A percentile compares a stretch with the other conserved stretches of the same genome.
Evolutionary conservation across 768 basidiomycete species (phyloP).

Genomic region (Leccinum subtestaceum): DNA sequence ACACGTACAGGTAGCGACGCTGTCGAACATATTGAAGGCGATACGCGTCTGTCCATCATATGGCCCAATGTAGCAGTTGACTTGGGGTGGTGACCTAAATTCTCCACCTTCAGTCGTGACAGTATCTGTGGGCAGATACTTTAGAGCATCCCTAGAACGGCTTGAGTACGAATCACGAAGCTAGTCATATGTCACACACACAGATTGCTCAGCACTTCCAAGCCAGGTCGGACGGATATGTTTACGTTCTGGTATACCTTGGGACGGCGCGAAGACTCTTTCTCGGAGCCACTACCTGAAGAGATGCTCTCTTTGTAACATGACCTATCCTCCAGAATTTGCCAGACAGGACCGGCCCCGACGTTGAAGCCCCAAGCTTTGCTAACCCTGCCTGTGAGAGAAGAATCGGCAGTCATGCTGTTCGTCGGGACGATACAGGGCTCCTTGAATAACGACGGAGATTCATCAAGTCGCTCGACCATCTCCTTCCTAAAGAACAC

Average conservation of each 20-base stretch:
- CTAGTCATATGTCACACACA: conserved; percentile 41
- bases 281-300: conserved; percentile 29
- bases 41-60: conserved; percentile 49
- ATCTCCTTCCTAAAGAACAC: conserved; percentile 49
- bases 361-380: conserved; percentile 75
- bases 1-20: conserved; percentile 60
- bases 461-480: conserved; percentile 55
- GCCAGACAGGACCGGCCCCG: conserved; percentile 77
- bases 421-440: conserved; percentile 48
- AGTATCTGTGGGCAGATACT: conserved; percentile 58
- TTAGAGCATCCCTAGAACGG: conserved; percentile 47
- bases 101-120: conserved; percentile 49
- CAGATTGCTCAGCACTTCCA: conserved; percentile 46
- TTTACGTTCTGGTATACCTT: conserved; percentile 50
- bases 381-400: conserved; percentile 52
- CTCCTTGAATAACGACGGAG: conserved; percentile 50
- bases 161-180: conserved; percentile 7
- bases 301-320: conserved; percentile 67
- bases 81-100: conserved; percentile 49
- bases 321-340: conserved; percentile 70
- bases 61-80: conserved; percentile 68
- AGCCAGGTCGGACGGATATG: conserved; percentile 43
- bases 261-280: conserved; percentile 55
- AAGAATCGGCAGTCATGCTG: conserved; percentile 48
- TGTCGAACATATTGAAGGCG: conserved; percentile 53